Conservation (phyloP, 2,329 filamentous ascomycete species). For the Nemania sp. region DNA sequence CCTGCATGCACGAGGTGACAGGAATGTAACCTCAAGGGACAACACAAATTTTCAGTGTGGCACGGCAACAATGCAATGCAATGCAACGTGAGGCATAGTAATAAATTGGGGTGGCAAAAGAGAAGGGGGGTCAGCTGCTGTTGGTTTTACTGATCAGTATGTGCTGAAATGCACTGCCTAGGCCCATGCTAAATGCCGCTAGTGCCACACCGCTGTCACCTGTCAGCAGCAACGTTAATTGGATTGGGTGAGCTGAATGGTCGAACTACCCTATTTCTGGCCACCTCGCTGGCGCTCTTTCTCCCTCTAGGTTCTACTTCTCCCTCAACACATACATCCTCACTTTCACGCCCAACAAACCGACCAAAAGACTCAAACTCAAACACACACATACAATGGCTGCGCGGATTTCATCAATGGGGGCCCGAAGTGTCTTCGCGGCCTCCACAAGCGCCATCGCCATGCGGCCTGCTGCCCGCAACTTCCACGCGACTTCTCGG, state of each 20-base stretch:
- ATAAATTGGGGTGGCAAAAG: neutral
- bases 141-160: slow-evolving; percentile 23
- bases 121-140: slow-evolving; percentile 6
- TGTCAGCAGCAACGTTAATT: neutral
- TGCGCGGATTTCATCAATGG: slow-evolving; percentile 48
- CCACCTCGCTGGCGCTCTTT: slow-evolving; percentile 18
- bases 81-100: slow-evolving; percentile 20
- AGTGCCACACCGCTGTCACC: neutral
- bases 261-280: slow-evolving; percentile 11
- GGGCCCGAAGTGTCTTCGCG: slow-evolving; percentile 44
- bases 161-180: slow-evolving; percentile 1
- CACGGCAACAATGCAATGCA: too few relatives aligned
- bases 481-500: slow-evolving; percentile 55
- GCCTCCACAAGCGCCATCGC: slow-evolving; percentile 26
- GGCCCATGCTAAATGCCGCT: neutral
- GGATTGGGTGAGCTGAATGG: too few relatives aligned
- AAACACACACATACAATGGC: slow-evolving; percentile 44
- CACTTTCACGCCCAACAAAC: neutral
- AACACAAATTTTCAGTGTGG: slow-evolving; percentile 15
- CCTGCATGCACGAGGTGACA: neutral
- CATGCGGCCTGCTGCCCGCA: slow-evolving; percentile 39
- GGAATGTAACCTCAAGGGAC: slow-evolving; percentile 7
- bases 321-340: neutral
- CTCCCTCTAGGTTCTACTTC: neutral
- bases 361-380: neutral